Conservation (phyloP, 139 green algal genomes). For the Diplosphaera chodatii region DNA sequence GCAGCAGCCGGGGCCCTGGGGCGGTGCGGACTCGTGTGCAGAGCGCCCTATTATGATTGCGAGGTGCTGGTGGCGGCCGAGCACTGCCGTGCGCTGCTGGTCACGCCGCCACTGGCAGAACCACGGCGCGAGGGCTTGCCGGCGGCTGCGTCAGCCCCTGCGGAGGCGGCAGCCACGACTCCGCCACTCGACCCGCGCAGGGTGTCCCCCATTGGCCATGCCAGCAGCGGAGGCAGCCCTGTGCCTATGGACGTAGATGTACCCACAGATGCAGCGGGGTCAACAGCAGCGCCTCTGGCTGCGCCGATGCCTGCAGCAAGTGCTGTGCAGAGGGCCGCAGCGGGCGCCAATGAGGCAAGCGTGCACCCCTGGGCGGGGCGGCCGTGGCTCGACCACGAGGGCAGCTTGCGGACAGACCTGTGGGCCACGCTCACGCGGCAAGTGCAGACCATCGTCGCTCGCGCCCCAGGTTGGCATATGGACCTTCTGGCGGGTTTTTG, state of each 20-base stretch:
- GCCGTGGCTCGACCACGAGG: background rate
- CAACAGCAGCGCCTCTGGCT: no score
- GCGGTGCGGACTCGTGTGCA: background rate
- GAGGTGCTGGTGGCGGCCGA: background rate
- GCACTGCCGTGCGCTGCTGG: background rate
- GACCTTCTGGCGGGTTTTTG: no score
- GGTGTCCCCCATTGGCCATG: no score
- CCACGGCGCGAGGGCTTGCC: background rate
- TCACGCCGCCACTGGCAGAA: background rate
- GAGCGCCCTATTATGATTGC: background rate
- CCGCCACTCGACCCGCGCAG: background rate
- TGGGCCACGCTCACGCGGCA: background rate
- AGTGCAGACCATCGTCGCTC: background rate
- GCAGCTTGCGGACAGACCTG: background rate
- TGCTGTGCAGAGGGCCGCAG: no score
- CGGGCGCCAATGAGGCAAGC: background rate
- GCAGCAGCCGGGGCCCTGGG: background rate
- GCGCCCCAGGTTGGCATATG: background rate
- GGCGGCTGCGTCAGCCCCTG: no score
- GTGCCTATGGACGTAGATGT: no score
- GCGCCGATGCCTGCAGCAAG: no score
- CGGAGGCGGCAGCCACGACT: no score
- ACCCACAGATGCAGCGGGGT: no score
- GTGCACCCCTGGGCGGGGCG: background rate
- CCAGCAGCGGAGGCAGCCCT: no score